A percentile compares a stretch with the other conserved stretches of the same genome.
Conservation (phyloP, 441 rosid genomes). For the Cnidoscolus chayamansa region DNA sequence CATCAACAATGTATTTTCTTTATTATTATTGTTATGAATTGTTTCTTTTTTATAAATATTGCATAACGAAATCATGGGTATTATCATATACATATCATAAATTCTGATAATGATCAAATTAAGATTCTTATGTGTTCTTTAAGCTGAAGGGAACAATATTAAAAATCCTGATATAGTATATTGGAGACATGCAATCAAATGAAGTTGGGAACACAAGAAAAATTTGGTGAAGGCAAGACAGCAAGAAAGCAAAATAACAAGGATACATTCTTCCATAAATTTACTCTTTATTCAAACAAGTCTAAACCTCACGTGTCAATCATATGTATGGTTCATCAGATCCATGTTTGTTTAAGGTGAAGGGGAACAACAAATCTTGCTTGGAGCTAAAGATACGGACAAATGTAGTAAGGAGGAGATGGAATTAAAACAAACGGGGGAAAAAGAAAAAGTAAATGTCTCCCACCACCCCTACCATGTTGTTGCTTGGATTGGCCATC, state of each 20-base stretch:
- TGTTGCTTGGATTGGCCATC: slow-evolving; percentile 40
- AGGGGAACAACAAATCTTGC: slow-evolving; percentile 48
- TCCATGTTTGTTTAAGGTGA: slow-evolving; percentile 17
- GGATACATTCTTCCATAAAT: neutral
- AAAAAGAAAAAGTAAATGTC: slow-evolving; percentile 45
- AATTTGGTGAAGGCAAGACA: slow-evolving; percentile 19
- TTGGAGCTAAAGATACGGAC: slow-evolving; percentile 50
- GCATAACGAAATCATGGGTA: too few relatives aligned
- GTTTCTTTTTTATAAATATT: too few relatives aligned
- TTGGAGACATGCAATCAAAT: slow-evolving; percentile 9
- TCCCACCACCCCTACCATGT: slow-evolving; percentile 69
- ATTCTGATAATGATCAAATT: neutral
- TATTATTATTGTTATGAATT: too few relatives aligned
- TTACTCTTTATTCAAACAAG: neutral
- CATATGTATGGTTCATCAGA: too few relatives aligned
- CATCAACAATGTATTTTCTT: too few relatives aligned
- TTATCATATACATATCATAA: too few relatives aligned
- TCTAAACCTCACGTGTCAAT: slow-evolving; percentile 38
- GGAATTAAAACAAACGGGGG: slow-evolving; percentile 21
- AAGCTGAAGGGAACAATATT: neutral
- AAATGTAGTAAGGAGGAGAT: slow-evolving; percentile 12
- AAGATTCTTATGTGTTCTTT: neutral
- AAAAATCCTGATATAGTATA: slow-evolving; percentile 16
- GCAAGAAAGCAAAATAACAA: slow-evolving; percentile 2
- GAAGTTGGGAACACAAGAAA: slow-evolving; percentile 37